Base-by-base conservation (phyloP, 2,329 filamentous ascomycete species). In the Colletotrichum eremochloae region DNA sequence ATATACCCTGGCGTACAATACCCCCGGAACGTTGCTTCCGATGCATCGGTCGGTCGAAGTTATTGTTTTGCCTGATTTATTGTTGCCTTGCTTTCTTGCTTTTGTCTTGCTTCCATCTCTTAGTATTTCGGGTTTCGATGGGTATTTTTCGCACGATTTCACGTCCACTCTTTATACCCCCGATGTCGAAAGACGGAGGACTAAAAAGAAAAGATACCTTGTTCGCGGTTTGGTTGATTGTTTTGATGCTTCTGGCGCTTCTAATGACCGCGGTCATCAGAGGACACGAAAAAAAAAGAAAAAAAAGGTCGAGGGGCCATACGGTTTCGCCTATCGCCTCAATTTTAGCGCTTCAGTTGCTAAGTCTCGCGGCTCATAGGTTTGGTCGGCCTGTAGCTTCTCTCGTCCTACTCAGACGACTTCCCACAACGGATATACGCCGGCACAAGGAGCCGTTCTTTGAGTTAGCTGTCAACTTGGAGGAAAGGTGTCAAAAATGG, bases 1-100 rank as follows among this genome's bases (percentile, higher is more conserved):
- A 90, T 89, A 90, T 90, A 90, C 88, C 88, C 87, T 89, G 86
- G 87, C 86, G 88, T 85, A 86, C 85, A 86, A 88, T 88, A 87
- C 85, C 86, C 62, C 84, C 80, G 82, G 82, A 84, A 82, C 78
- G 75, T 76, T 73, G 74, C 78, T 80, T 82, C 77, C 81, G 83
- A 78, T 83, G 82, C 84, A 85, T 86, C 82, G 83, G 82, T 86
- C 83, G 84, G 83, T 80, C 82, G 77, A 79, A 68, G 66, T 78
- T 76, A 78, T 79, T 78, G 77, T 74, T 81, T 80, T 77, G 74
- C 77, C 77, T 75, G 74, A 73, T 75, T 74, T 80, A 79, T 71
- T 72, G 74, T 77, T 75, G 74, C 73, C 75, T 74, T 80, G 79
- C 72, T 71, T 74, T 66, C 66, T 65, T 75, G 73, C 62, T 75